Conservation (phyloP, 116 monocot genomes). For the Cymodocea nodosa region DNA sequence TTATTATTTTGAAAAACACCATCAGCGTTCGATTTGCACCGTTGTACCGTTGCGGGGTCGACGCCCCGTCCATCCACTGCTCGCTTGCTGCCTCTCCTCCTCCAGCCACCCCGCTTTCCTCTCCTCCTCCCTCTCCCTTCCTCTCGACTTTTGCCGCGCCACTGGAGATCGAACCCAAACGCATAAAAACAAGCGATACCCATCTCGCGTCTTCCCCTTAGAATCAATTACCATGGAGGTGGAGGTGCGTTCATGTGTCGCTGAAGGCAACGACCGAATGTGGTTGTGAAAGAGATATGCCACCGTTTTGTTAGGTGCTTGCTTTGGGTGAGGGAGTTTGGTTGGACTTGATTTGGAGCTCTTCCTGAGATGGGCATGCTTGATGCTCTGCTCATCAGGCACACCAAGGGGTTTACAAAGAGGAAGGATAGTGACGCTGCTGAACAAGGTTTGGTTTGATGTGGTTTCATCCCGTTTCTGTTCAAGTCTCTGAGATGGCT, state of each 20-base stretch:
- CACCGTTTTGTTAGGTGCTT: too few relatives aligned
- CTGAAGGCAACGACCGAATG: too few relatives aligned
- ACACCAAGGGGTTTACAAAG: conserved; percentile 50
- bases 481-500: not conserved
- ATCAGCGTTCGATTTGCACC: too few relatives aligned
- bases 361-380: conserved; percentile 37
- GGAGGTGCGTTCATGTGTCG: too few relatives aligned
- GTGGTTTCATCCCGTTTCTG: not conserved
- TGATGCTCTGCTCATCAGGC: conserved; percentile 35
- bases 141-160: not conserved
- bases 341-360: not conserved
- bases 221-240: too few relatives aligned
- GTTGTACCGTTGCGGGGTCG: too few relatives aligned
- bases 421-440: conserved; percentile 87
- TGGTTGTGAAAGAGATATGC: too few relatives aligned
- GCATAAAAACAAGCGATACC: too few relatives aligned
- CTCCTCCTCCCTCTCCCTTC: not conserved
- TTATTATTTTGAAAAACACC: too few relatives aligned
- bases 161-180: not conserved
- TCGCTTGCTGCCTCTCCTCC: not conserved
- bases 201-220: too few relatives aligned
- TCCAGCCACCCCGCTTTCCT: not conserved
- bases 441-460: conserved; percentile 29
- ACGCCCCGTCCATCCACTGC: too few relatives aligned
- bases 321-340: too few relatives aligned